These are phyloP conservation scores for Tetrahymena elliotti DNA, from an alignment of 73 alveolate species.

Conservation along the genomic window DNA sequence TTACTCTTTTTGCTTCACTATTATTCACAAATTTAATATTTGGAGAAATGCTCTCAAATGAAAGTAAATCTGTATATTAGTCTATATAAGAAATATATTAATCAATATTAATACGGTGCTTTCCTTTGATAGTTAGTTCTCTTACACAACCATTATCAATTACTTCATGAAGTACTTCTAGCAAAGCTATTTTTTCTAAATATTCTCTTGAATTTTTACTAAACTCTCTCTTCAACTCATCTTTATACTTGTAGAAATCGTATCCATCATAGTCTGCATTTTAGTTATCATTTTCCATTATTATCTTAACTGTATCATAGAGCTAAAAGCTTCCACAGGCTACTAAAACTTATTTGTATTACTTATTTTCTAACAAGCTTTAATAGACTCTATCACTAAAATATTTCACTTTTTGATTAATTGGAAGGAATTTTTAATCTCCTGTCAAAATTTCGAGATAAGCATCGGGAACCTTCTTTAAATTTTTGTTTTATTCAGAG, in stretches of 20 bases:
- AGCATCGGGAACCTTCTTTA: neutral
- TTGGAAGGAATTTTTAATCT: neutral
- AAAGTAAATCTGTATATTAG: neutral
- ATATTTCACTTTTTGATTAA: neutral
- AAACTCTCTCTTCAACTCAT: neutral
- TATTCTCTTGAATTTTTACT: neutral
- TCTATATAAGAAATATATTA: neutral
- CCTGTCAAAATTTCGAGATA: neutral
- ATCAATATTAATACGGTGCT: neutral
- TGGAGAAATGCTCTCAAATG: neutral
- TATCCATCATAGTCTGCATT: neutral
- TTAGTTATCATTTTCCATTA: neutral
- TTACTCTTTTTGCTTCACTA: neutral
- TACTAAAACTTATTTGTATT: neutral
- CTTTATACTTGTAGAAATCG: neutral
- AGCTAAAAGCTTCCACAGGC: neutral
- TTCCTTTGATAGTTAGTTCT: neutral
- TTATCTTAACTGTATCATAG: neutral
- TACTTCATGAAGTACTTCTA: neutral
- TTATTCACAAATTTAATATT: neutral
- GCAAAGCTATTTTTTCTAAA: neutral
- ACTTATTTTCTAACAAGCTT: neutral
- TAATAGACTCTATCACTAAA: neutral
- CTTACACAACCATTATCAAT: neutral
- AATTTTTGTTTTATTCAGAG: neutral